Conservation (phyloP, 345 rosid species). For the Pugionium cornutum region DNA sequence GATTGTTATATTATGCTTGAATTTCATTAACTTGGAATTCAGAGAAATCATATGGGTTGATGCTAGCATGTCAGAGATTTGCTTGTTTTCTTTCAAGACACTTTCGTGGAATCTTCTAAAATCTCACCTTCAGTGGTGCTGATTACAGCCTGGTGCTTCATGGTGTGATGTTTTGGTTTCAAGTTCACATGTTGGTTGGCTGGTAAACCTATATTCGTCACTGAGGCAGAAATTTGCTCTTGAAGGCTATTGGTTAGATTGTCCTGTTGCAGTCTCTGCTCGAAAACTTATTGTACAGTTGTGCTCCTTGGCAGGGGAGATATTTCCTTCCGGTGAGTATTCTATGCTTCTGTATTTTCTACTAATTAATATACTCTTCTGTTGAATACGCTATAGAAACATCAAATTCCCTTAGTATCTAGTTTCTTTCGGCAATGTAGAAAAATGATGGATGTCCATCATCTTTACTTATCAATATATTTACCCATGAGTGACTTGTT, state of each 20-base stretch:
- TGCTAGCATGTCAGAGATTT: conserved; percentile 27
- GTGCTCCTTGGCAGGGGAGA: conserved; percentile 79
- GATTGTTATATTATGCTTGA: conserved; percentile 14
- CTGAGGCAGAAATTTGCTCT: conserved; percentile 74
- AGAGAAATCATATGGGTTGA: conserved; percentile 16
- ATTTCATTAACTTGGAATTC: conserved; percentile 23
- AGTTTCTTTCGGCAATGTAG: conserved; percentile 19
- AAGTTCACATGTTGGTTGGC: conserved; percentile 88
- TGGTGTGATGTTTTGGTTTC: conserved; percentile 88
- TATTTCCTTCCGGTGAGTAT: conserved; percentile 75
- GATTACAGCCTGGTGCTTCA: conserved; percentile 86
- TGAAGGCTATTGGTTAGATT: conserved; percentile 83
- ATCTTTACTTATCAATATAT: conserved; percentile 19
- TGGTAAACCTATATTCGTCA: conserved; percentile 67
- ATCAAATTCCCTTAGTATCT: conserved; percentile 7
- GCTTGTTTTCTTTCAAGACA: conserved; percentile 18
- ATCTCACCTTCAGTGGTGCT: conserved; percentile 37
- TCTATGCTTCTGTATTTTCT: conserved; percentile 27
- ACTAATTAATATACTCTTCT: conserved; percentile 22
- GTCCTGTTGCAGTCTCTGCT: conserved; percentile 92
- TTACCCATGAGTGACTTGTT: conserved; percentile 41
- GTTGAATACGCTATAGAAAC: conserved; percentile 19
- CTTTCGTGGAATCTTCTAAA: conserved; percentile 22
- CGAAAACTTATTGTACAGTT: conserved; percentile 90
- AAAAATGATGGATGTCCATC: conserved; percentile 21